These are phyloP conservation scores for Ustilaginoidea virens DNA, from an alignment of 2,329 filamentous ascomycete species.

Conservation along the genomic window DNA sequence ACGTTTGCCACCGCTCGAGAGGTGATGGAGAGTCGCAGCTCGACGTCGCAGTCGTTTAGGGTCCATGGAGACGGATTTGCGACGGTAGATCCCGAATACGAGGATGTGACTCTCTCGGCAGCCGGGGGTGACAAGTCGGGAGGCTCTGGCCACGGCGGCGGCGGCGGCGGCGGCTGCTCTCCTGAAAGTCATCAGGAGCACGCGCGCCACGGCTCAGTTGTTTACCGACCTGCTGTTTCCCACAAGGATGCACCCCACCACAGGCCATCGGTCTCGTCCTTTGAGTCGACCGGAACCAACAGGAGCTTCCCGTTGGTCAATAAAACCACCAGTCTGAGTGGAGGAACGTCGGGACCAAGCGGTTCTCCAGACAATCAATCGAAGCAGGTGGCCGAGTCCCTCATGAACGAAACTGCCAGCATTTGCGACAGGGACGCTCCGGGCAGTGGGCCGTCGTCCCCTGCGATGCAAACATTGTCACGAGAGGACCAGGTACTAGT, in stretches of 20 bases:
- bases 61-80: conserved; percentile 7
- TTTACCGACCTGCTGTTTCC: conserved; percentile 27
- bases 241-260: conserved; percentile 24
- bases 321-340: conserved; percentile 26
- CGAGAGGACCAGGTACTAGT: conserved; percentile 45
- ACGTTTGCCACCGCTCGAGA: conserved; percentile 44
- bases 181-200: too few species aligned
- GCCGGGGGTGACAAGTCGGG: too few species aligned
- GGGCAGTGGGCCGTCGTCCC: conserved; percentile 16
- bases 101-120: too few species aligned
- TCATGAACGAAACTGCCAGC: conserved; percentile 32
- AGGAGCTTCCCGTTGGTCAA: conserved; percentile 48
- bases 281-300: conserved; percentile 42
- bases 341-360: conserved; percentile 30
- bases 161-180: conserved; percentile 1
- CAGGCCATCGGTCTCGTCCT: conserved; percentile 40
- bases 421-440: conserved; percentile 20
- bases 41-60: conserved; percentile 8
- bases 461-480: conserved; percentile 29
- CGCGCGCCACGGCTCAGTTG: conserved; percentile 18
- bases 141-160: conserved; percentile 2
- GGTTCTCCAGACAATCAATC: conserved; percentile 34
- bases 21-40: conserved; percentile 25
- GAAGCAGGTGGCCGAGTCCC: conserved; percentile 28
- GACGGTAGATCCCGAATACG: too few species aligned